phyloP scores from a whole-genome alignment of 495 filamentous ascomycete genomes.

The Echria macrotheca region DNA sequence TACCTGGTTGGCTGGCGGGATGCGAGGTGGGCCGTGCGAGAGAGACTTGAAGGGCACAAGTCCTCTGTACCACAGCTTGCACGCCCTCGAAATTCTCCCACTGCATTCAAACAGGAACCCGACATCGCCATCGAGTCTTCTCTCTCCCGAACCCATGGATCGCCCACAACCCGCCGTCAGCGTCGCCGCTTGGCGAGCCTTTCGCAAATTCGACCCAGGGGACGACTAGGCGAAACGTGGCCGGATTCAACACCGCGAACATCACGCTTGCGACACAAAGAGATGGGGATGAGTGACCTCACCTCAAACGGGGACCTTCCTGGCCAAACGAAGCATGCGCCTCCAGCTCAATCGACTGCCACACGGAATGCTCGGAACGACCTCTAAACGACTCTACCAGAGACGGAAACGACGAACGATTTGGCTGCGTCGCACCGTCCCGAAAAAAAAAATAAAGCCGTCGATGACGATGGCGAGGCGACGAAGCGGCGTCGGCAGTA shows the following conservation, averaged over 20 bases:
- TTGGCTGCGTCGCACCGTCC: no score
- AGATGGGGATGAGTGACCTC: no score
- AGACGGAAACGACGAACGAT: no score
- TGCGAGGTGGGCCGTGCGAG: constrained; percentile 21
- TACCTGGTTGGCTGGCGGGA: constrained; percentile 22
- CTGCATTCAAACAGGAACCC: background rate
- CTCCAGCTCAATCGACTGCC: background rate
- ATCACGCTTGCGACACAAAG: no score
- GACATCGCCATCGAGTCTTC: constrained; percentile 5
- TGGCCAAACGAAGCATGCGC: no score
- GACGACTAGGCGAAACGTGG: no score
- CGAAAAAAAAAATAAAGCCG: no score
- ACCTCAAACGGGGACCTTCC: no score
- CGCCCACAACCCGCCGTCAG: background rate
- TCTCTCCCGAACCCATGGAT: background rate
- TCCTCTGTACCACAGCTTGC: constrained; percentile 14
- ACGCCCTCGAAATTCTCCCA: constrained; percentile 5
- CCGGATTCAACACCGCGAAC: no score
- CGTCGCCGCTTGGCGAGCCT: background rate
- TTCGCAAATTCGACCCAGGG: no score
- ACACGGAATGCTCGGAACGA: constrained; percentile 10
- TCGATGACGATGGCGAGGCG: background rate
- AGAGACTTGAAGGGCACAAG: constrained; percentile 20
- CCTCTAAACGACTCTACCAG: no score
- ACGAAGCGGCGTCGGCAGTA: background rate